Evolutionary conservation across 495 filamentous ascomycete genomes (phyloP).

Genomic region (Lepraria neglecta): DNA sequence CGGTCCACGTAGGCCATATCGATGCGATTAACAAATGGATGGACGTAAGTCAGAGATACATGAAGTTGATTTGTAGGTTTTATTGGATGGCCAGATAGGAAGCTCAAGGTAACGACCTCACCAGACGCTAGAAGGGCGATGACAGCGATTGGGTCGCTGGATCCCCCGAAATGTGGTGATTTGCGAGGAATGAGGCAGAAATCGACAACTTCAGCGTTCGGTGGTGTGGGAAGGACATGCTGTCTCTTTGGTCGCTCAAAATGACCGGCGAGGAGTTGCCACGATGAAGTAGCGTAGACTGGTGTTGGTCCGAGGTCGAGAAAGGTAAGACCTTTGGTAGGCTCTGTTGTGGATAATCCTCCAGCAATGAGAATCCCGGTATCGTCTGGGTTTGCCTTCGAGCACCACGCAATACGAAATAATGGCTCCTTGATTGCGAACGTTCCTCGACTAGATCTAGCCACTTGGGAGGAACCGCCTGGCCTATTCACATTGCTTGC

Average conservation of each 20-base stretch:
- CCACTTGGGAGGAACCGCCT: constrained; percentile 40
- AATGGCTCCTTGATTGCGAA: constrained; percentile 63
- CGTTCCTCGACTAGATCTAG: constrained; percentile 37
- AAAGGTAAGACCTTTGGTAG: constrained; percentile 72
- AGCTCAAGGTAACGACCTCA: constrained; percentile 80
- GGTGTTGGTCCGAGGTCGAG: constrained; percentile 85
- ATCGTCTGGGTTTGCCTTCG: constrained; percentile 84
- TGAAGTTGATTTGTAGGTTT: constrained; percentile 87
- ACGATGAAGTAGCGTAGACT: constrained; percentile 81
- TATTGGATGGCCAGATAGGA: constrained; percentile 85
- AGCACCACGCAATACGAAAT: constrained; percentile 78
- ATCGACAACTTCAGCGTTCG: constrained; percentile 69
- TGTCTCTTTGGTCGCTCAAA: constrained; percentile 64
- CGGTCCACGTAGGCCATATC: constrained; percentile 63
- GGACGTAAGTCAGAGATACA: constrained; percentile 71
- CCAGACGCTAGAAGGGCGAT: constrained; percentile 75
- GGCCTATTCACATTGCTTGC: constrained; percentile 63
- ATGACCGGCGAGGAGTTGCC: constrained; percentile 71
- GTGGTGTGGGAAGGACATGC: constrained; percentile 67
- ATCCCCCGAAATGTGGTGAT: constrained; percentile 78
- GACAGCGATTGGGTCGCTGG: constrained; percentile 81
- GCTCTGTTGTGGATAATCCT: constrained; percentile 56
- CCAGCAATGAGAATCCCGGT: constrained; percentile 84
- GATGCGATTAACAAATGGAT: constrained; percentile 74
- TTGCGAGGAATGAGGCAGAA: constrained; percentile 75